Percentiles rank a stretch among this genome's conserved stretches.
Evolutionary conservation across 352 stramenopile genomes (phyloP).

Genomic region (Pythium rishiriense): DNA sequence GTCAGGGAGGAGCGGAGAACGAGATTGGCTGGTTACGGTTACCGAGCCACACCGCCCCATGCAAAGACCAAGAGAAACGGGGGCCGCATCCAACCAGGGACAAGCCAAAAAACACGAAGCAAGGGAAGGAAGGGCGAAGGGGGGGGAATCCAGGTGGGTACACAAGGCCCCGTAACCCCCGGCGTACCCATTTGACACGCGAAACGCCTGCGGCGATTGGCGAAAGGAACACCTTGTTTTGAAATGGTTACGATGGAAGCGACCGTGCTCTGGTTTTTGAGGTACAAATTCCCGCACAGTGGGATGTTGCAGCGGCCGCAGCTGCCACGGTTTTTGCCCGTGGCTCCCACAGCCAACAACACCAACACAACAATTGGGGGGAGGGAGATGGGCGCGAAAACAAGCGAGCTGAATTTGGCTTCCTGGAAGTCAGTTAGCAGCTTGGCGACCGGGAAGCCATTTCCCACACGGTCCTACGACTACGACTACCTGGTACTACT

Average conservation of each 20-base stretch:
- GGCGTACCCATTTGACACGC: constrained; percentile 25
- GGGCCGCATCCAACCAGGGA: constrained; percentile 2
- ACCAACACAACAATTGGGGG: background rate
- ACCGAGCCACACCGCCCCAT: background rate
- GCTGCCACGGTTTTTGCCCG: constrained; percentile 1
- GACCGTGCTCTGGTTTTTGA: constrained; percentile 5
- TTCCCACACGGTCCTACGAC: no score
- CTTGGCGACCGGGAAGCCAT: background rate
- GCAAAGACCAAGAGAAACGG: background rate
- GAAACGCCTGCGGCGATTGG: constrained; percentile 12
- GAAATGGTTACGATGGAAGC: constrained; percentile 13
- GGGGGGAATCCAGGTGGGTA: constrained; percentile 25
- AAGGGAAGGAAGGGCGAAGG: background rate
- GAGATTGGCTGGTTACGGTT: constrained; percentile 4
- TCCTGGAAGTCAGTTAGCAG: constrained; percentile 5
- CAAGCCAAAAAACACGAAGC: constrained; percentile 1
- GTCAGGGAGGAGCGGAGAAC: background rate
- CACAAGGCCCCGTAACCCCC: constrained; percentile 19
- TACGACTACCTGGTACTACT: no score
- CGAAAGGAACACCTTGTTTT: constrained; percentile 12
- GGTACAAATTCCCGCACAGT: constrained; percentile 7
- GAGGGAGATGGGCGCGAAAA: constrained; percentile 1
- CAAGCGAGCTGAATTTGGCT: background rate
- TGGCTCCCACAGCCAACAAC: constrained; percentile 18
- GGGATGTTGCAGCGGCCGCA: constrained; percentile 19